These are phyloP conservation scores for Elaeis oleifera DNA, from an alignment of 202 grass and related monocot species.

Conservation along the genomic window DNA sequence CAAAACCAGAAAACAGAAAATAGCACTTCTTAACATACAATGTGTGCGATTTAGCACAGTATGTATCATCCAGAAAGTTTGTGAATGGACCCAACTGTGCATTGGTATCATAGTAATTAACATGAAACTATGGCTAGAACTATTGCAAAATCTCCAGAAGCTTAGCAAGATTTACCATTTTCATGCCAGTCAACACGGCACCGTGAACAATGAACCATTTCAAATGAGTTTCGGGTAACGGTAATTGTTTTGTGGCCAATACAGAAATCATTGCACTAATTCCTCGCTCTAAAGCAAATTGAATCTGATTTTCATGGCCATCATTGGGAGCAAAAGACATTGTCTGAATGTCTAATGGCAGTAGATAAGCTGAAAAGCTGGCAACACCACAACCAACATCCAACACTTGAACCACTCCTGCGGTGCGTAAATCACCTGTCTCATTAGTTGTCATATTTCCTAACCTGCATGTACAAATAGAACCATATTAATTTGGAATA, in stretches of 20 bases:
- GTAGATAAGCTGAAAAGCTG: constrained; percentile 89
- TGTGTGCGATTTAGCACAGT: too few relatives aligned
- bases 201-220: constrained; percentile 95
- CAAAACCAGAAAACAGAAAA: too few relatives aligned
- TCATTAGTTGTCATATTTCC: constrained; percentile 90
- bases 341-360: constrained; percentile 75
- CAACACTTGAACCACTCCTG: constrained; percentile 86
- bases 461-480: constrained; percentile 52
- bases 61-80: too few relatives aligned
- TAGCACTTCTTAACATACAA: too few relatives aligned
- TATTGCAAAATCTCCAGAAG: too few relatives aligned
- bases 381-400: constrained; percentile 93
- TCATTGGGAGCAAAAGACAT: constrained; percentile 99
- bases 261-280: constrained; percentile 89
- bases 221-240: constrained; percentile 75
- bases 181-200: constrained; percentile 96
- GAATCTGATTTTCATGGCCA: constrained; percentile 97
- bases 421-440: constrained; percentile 65
- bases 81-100: too few relatives aligned
- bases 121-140: too few relatives aligned
- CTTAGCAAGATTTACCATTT: constrained; percentile 48
- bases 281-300: constrained; percentile 90
- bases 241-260: constrained; percentile 78
- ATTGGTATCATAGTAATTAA: too few relatives aligned
- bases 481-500: neutral